Evolutionary conservation across 371 early-diverging fungal genomes (phyloP).

Genomic region (Nematocida ironsii): DNA sequence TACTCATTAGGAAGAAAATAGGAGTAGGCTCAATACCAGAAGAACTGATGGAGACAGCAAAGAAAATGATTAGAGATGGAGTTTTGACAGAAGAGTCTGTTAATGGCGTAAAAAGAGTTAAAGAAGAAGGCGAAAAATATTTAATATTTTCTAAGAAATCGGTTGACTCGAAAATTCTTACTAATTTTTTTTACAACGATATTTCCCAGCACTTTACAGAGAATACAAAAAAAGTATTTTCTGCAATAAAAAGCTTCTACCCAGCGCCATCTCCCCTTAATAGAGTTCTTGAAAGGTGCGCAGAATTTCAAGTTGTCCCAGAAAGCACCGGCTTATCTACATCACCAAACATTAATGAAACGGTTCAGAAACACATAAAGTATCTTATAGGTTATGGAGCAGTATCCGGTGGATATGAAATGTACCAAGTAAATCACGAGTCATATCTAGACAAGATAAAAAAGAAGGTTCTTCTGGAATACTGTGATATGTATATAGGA

Average conservation of each 20-base stretch:
- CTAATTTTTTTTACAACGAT: background rate
- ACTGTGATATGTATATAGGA: constrained; percentile 27
- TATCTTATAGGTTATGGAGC: constrained; percentile 44
- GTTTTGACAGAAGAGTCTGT: constrained; percentile 22
- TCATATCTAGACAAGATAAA: constrained; percentile 19
- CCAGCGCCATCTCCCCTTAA: background rate
- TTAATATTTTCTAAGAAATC: background rate
- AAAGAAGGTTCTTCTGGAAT: constrained; percentile 3
- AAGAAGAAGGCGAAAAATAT: background rate
- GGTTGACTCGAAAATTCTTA: background rate
- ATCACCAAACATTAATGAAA: background rate
- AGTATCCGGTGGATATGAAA: constrained; percentile 37
- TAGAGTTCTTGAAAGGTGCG: background rate
- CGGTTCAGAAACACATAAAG: constrained; percentile 14
- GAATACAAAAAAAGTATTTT: constrained; percentile 6
- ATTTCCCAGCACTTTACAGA: background rate
- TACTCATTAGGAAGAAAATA: constrained; percentile 13
- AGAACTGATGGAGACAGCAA: background rate
- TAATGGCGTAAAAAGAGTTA: background rate
- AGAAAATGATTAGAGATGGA: constrained; percentile 17
- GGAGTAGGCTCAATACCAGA: background rate
- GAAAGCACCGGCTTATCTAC: background rate
- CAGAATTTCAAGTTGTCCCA: background rate
- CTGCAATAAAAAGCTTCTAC: constrained; percentile 8
- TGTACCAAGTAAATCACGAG: constrained; percentile 38